These are phyloP conservation scores for Fusarium albosuccineum DNA, from an alignment of 2,329 filamentous ascomycete genomes.

Conservation along the genomic window DNA sequence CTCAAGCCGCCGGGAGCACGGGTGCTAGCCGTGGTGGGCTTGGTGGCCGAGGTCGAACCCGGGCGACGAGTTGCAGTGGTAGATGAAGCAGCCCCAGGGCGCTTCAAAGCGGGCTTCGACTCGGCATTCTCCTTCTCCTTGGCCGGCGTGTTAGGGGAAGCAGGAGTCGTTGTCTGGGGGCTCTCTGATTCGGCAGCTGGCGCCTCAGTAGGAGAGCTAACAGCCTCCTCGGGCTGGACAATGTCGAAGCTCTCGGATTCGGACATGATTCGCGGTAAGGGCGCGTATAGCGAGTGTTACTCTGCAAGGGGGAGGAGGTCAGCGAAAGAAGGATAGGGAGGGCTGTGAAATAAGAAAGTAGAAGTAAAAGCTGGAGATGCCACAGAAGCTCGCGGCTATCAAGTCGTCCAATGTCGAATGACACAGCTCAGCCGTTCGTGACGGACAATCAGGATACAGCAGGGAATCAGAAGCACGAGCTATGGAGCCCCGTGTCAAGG, in stretches of 20 bases:
- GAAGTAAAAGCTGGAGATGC: conserved; percentile 10
- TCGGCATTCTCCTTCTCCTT: conserved; percentile 52
- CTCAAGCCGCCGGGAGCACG: conserved; percentile 57
- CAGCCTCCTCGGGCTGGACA: conserved; percentile 58
- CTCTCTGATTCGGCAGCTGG: conserved; percentile 43
- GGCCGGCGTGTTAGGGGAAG: conserved; percentile 50
- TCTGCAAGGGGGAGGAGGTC: conserved; percentile 18
- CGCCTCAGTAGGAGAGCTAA: conserved; percentile 49
- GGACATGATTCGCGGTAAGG: conserved; percentile 55
- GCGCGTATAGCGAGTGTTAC: conserved; percentile 29
- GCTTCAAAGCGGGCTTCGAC: conserved; percentile 52
- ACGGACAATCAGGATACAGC: conserved; percentile 15
- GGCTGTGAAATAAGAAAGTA: conserved; percentile 10
- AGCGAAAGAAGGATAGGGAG: conserved; percentile 7
- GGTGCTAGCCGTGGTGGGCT: conserved; percentile 49
- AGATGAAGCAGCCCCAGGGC: conserved; percentile 51
- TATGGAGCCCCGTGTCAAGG: conserved; percentile 22
- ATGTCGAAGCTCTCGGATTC: conserved; percentile 62
- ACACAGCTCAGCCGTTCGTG: conserved; percentile 28
- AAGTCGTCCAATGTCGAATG: conserved; percentile 13
- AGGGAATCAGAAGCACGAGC: conserved; percentile 16
- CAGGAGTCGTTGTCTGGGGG: conserved; percentile 47
- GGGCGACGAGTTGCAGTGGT: conserved; percentile 41
- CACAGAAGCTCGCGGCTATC: conserved; percentile 11
- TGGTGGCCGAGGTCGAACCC: conserved; percentile 40